These are phyloP conservation scores for Ganoderma multipileum DNA, from an alignment of 1,284 basidiomycete species.

Conservation along the genomic window DNA sequence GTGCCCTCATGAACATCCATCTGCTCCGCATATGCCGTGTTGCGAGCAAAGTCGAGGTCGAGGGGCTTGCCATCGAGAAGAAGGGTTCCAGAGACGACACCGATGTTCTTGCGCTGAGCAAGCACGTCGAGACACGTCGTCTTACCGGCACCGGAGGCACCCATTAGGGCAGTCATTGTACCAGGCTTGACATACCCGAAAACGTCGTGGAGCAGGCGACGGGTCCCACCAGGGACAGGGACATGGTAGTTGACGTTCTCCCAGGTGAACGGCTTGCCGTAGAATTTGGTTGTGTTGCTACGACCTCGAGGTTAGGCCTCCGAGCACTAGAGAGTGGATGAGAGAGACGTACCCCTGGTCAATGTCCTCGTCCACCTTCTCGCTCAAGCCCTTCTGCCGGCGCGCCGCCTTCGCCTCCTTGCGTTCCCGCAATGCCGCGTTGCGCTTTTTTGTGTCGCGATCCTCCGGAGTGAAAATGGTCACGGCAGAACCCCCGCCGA, in stretches of 20 bases:
- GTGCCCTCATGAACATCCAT: constrained; percentile 90
- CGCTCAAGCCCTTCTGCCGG: constrained; percentile 40
- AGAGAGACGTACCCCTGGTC: constrained; percentile 32
- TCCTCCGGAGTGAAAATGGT: constrained; percentile 78
- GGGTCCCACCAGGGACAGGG: constrained; percentile 72
- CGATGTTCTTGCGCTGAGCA: constrained; percentile 88
- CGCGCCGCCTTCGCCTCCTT: constrained; percentile 44
- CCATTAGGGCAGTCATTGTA: constrained; percentile 80
- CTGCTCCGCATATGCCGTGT: constrained; percentile 82
- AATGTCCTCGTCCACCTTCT: constrained; percentile 43
- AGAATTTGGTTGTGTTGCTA: constrained; percentile 29
- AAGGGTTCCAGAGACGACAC: constrained; percentile 82
- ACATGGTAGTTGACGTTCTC: constrained; percentile 77
- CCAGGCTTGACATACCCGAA: constrained; percentile 91
- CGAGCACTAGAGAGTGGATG: neutral
- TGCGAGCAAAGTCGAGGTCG: constrained; percentile 78
- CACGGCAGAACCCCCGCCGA: constrained; percentile 52
- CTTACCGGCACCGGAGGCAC: constrained; percentile 83
- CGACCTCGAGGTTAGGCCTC: constrained; percentile 1
- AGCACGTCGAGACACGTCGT: constrained; percentile 89
- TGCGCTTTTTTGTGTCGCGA: constrained; percentile 70
- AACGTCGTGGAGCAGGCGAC: constrained; percentile 84
- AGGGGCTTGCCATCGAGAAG: constrained; percentile 83
- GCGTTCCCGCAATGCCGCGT: constrained; percentile 63
- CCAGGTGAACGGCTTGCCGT: constrained; percentile 73